These are phyloP conservation scores for Fusarium sulawesiense DNA, from an alignment of 2,329 filamentous ascomycete species.

Conservation along the genomic window DNA sequence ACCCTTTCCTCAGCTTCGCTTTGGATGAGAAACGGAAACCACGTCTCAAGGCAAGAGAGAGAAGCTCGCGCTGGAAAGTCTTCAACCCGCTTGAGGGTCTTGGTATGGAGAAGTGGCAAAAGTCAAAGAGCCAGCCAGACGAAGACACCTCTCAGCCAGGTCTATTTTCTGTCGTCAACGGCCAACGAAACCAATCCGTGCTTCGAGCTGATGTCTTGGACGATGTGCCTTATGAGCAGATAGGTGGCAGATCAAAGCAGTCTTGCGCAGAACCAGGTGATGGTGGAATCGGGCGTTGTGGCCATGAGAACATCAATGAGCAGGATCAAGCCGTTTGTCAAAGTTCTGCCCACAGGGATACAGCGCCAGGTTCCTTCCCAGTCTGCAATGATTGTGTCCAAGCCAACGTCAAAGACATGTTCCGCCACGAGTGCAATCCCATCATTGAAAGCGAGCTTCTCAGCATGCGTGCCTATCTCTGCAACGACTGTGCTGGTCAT, in stretches of 20 bases:
- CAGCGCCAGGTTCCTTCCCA: slow-evolving; percentile 30
- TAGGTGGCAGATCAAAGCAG: background rate
- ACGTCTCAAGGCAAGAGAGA: background rate
- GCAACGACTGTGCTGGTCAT: slow-evolving; percentile 44
- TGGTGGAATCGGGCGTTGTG: slow-evolving; percentile 26
- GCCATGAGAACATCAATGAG: background rate
- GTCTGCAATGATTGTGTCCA: slow-evolving; percentile 44
- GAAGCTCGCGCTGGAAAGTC: slow-evolving; percentile 34
- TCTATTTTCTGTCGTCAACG: slow-evolving; percentile 23
- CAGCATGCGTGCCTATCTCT: slow-evolving; percentile 53
- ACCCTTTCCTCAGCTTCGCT: slow-evolving; percentile 34
- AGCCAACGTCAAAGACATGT: slow-evolving; percentile 33
- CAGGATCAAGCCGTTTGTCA: slow-evolving; percentile 31
- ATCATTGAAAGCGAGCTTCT: slow-evolving; percentile 43
- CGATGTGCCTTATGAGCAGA: slow-evolving; percentile 19
- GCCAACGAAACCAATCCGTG: background rate
- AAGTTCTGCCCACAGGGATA: slow-evolving; percentile 29
- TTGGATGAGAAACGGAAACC: background rate
- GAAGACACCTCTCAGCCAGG: background rate
- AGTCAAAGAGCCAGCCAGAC: background rate
- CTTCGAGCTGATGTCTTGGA: slow-evolving; percentile 31
- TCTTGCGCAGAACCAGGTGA: slow-evolving; percentile 33
- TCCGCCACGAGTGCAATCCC: slow-evolving; percentile 5
- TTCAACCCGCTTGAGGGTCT: slow-evolving; percentile 34
- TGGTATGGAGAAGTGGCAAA: slow-evolving; percentile 38